Evolutionary conservation across 2,329 filamentous ascomycete species (phyloP).

Genomic region (Cercospora sp.): DNA sequence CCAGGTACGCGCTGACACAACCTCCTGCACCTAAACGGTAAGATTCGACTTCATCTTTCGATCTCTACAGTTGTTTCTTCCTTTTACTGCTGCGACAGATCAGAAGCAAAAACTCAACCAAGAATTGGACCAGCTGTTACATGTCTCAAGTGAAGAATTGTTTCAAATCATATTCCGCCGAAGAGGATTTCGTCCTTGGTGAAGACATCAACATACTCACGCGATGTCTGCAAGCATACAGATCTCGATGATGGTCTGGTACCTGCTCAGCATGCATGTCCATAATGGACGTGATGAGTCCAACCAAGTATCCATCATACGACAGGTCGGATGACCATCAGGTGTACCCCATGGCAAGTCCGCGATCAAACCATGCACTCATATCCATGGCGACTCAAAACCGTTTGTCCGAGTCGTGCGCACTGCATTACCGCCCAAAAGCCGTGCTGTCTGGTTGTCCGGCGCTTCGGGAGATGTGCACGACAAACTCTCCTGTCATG

Average conservation of each 20-base stretch:
- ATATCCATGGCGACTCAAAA: neutral
- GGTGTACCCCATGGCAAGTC: neutral
- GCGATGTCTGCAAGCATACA: neutral
- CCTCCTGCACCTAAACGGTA: neutral
- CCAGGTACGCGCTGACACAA: neutral
- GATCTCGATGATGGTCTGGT: neutral
- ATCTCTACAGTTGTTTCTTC: neutral
- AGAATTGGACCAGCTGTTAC: neutral
- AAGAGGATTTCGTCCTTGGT: neutral
- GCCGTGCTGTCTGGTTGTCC: conserved; percentile 10
- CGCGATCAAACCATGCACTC: neutral
- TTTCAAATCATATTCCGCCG: neutral
- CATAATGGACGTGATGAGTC: neutral
- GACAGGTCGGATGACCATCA: neutral
- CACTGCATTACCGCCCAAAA: conserved; percentile 9
- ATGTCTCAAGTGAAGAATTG: neutral
- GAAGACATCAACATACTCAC: neutral
- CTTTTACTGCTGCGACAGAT: neutral
- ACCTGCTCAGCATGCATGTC: neutral
- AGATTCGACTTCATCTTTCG: neutral
- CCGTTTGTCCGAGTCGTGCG: conserved; percentile 1
- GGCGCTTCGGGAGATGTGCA: conserved; percentile 6
- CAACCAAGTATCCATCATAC: neutral
- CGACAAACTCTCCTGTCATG: neutral
- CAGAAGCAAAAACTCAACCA: neutral